Percentiles rank a stretch among this genome's conserved stretches.
Evolutionary conservation across 495 filamentous ascomycete species (phyloP).

Genomic region (Podospora didyma): DNA sequence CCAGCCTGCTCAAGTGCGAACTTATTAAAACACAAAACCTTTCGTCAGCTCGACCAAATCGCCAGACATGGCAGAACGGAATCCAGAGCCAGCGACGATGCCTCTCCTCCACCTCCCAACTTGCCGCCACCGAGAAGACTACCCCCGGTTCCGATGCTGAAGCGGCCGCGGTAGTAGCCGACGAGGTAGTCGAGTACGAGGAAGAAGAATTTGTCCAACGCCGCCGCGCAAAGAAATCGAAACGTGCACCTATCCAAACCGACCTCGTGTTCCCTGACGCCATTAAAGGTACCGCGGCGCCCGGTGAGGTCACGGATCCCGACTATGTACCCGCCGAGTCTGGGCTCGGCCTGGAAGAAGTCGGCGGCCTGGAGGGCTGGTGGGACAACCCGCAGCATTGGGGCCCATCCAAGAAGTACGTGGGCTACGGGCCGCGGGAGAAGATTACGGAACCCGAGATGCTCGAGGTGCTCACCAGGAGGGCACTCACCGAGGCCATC

Average conservation of each 20-base stretch:
- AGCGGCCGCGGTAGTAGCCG: neutral
- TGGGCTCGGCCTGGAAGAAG: conserved; percentile 52
- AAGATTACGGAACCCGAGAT: conserved; percentile 35
- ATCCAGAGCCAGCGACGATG: conserved; percentile 17
- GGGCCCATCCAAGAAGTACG: conserved; percentile 29
- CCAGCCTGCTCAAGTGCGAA: conserved; percentile 6
- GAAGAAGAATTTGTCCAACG: conserved; percentile 3
- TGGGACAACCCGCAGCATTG: conserved; percentile 44
- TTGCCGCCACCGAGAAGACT: neutral
- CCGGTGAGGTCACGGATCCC: conserved; percentile 30
- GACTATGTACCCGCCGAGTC: conserved; percentile 55
- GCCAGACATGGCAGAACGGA: conserved; percentile 8
- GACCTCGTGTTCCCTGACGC: conserved; percentile 20
- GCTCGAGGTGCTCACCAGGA: conserved; percentile 46
- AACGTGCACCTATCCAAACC: conserved; percentile 9
- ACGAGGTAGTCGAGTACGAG: neutral
- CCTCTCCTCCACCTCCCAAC: conserved; percentile 11
- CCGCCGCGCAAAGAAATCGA: neutral
- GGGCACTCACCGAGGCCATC: conserved; percentile 59
- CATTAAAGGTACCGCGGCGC: conserved; percentile 9
- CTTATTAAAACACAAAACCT: neutral
- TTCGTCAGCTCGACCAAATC: neutral
- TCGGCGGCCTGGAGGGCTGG: conserved; percentile 53
- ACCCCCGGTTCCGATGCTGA: neutral
- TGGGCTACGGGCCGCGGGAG: conserved; percentile 34